Evolutionary conservation across 140 eudicot species (phyloP).

Genomic region (Anethum foeniculum): DNA sequence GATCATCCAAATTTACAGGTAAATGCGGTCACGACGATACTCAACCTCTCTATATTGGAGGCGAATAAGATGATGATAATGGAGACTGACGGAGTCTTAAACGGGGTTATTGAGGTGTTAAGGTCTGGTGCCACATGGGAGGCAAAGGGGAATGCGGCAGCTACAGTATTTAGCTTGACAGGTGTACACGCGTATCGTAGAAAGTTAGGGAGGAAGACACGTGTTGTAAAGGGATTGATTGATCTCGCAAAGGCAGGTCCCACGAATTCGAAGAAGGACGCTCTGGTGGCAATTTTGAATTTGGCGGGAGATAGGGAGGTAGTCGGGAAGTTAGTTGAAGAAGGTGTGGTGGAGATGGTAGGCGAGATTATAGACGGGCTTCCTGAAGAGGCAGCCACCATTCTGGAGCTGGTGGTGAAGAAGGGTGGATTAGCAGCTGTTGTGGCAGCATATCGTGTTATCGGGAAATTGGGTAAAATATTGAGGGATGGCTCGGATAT

Average conservation of each 20-base stretch:
- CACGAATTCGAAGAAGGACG: constrained; percentile 53
- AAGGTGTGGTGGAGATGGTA: constrained; percentile 72
- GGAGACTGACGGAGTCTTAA: constrained; percentile 74
- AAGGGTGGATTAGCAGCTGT: constrained; percentile 71
- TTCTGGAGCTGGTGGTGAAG: constrained; percentile 78
- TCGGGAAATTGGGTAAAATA: constrained; percentile 35
- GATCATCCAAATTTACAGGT: constrained; percentile 65
- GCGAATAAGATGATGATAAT: constrained; percentile 61
- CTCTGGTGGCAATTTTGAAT: constrained; percentile 77
- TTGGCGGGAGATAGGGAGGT: constrained; percentile 77
- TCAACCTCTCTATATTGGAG: constrained; percentile 71
- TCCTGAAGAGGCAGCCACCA: constrained; percentile 69
- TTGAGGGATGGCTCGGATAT: constrained; percentile 71
- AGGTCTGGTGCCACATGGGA: constrained; percentile 89
- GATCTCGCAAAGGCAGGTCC: constrained; percentile 66
- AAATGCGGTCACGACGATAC: constrained; percentile 71
- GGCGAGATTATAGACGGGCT: constrained; percentile 48
- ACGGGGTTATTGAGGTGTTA: constrained; percentile 70
- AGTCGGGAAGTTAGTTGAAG: constrained; percentile 62
- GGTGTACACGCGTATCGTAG: constrained; percentile 54
- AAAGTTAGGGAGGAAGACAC: constrained; percentile 55
- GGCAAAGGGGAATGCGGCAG: constrained; percentile 94
- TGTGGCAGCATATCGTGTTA: constrained; percentile 40
- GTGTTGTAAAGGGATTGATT: constrained; percentile 71
- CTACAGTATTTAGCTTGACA: constrained; percentile 64